Percentiles rank a stretch among this genome's conserved stretches.
phyloP scores from a whole-genome alignment of 768 basidiomycete genomes.

The Rhizopogon rudus region DNA sequence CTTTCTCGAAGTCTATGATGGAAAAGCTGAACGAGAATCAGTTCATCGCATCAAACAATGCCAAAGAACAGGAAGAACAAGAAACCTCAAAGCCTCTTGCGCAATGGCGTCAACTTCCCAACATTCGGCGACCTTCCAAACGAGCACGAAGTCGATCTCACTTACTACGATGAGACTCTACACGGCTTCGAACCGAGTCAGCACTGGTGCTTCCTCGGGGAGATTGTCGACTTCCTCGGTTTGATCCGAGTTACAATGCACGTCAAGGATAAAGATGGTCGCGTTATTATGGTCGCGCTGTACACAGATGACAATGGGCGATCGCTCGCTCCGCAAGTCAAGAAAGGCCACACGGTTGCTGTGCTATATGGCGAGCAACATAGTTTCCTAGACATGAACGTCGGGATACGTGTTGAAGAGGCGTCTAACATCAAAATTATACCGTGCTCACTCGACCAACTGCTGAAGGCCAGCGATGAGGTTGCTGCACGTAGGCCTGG shows the following conservation, averaged over 20 bases:
- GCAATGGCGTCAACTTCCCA: slow-evolving; percentile 21
- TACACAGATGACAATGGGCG: slow-evolving; percentile 13
- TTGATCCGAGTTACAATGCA: slow-evolving; percentile 18
- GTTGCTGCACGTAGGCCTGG: not conserved
- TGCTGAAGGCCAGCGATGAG: not conserved
- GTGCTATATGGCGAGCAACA: slow-evolving; percentile 7
- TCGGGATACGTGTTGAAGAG: slow-evolving; percentile 2
- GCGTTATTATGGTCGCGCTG: slow-evolving; percentile 16
- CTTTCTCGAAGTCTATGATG: not conserved
- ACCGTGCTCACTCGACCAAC: not conserved
- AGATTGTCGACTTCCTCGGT: slow-evolving; percentile 17
- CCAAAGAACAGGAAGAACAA: not conserved
- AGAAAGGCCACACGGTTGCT: slow-evolving; percentile 4
- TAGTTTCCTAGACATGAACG: not conserved
- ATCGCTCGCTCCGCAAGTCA: not conserved
- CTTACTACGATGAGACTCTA: not conserved
- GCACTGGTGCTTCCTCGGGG: slow-evolving; percentile 31
- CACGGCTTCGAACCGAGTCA: slow-evolving; percentile 3
- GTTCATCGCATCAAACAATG: not conserved
- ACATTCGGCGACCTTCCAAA: slow-evolving; percentile 18
- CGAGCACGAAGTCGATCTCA: slow-evolving; percentile 14
- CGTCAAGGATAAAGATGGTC: slow-evolving; percentile 22
- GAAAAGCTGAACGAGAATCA: not conserved
- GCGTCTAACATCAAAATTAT: not conserved
- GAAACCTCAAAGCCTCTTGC: not conserved